Evolutionary conservation across 345 rosid species (phyloP), one percentile per base, ranked within the genome.

Genomic region (Cardiospermum halicacabum): DNA sequence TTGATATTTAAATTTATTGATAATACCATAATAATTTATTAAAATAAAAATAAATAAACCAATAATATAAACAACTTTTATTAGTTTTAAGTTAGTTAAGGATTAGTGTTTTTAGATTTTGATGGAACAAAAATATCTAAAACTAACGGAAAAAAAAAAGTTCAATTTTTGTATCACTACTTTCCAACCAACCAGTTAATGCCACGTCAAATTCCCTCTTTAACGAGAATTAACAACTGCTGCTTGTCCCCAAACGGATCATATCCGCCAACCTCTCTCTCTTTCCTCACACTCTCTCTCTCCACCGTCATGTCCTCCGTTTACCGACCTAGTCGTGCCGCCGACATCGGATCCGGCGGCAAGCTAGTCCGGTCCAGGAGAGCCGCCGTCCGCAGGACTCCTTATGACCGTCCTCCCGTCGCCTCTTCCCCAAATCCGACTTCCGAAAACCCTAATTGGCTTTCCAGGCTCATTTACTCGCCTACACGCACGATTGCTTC

Each of bases 401-500:
- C 98, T 10, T 93, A 90, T 62, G 94, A 86, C 59, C 87, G 98
- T 1, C 86, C 84, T 7, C 11, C 51, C 11, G 24, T 7, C 3
- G 22, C 61, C 11, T 66, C 48, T 5, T 58, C 71, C 65, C 51
- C 51, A 18, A 73, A 51, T 66, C 56, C 76, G 19, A 74, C 48
- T 47, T 68, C 66, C 18, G 74, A 76, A 71, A 84, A 79, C 89
- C 94, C 92, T 81, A 90, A 79, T 77, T 93, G 98, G 98, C 77
- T 93, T 62, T 85, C 97, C 63, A 84, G 78, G 65, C 80, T 82
- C 72, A 68, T 92, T 70, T 74, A 74, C 39, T 82, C 85, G 26
- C 98, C 96, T 3, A 84, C 98, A 60, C 92, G 88, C 58, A 55
- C 80, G 62, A 80, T 90, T 74, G 96, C 89, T 56, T 74, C 86